Evolutionary conservation across 208 protist genomes (phyloP).

Genomic region (Trypanosoma melophagium): DNA sequence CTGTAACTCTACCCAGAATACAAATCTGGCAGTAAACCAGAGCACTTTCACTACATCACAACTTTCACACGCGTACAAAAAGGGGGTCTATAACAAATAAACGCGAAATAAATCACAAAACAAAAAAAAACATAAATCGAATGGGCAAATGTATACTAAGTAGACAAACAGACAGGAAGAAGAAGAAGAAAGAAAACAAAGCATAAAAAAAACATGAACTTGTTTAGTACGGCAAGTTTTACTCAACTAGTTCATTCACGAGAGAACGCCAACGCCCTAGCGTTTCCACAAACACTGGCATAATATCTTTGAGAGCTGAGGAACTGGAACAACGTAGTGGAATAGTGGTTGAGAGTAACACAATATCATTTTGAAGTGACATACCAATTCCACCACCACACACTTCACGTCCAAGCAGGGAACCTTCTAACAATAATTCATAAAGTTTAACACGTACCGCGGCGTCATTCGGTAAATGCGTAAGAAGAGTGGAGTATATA

Average conservation of each 20-base stretch:
- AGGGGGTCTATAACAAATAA: too few relatives aligned
- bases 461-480: conserved; percentile 41
- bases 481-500: conserved; percentile 75
- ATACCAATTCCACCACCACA: conserved; percentile 76
- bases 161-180: too few relatives aligned
- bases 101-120: too few relatives aligned
- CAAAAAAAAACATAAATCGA: too few relatives aligned
- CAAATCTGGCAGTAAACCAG: too few relatives aligned
- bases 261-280: conserved; percentile 64
- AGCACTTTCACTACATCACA: too few relatives aligned
- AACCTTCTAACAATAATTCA: conserved; percentile 74
- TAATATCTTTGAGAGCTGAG: conserved; percentile 47
- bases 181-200: conserved; percentile 5
- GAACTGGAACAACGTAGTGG: conserved; percentile 40
- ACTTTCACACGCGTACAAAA: too few relatives aligned
- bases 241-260: conserved; percentile 47
- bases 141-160: too few relatives aligned
- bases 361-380: conserved; percentile 56
- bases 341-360: conserved; percentile 68
- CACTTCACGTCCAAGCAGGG: conserved; percentile 76
- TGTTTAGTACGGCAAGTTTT: background rate
- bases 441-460: conserved; percentile 66
- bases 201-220: background rate
- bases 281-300: conserved; percentile 72
- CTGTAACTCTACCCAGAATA: too few relatives aligned